Conservation (phyloP, 768 basidiomycete genomes). For the Phaffia tasmanica region DNA sequence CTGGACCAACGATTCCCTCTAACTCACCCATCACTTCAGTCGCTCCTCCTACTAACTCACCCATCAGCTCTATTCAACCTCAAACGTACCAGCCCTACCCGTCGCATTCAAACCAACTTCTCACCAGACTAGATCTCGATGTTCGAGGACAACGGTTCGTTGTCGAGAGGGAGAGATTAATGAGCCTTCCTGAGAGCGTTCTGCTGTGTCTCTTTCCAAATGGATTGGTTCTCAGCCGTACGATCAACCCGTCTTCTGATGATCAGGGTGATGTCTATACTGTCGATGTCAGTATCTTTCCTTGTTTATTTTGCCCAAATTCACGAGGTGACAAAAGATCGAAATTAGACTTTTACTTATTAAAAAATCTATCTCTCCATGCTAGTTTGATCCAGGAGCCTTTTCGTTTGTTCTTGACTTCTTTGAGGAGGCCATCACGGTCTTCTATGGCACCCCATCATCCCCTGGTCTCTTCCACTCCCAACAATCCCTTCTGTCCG, state of each 20-base stretch:
- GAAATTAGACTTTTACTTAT: not conserved
- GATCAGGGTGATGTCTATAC: constrained; percentile 78
- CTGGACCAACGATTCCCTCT: too few relatives aligned
- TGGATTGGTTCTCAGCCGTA: constrained; percentile 82
- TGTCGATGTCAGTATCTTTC: constrained; percentile 69
- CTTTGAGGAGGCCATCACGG: constrained; percentile 75
- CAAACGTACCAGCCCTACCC: constrained; percentile 30
- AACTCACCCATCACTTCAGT: constrained; percentile 38
- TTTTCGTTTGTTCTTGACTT: constrained; percentile 87
- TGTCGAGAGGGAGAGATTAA: constrained; percentile 92
- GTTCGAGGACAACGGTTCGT: constrained; percentile 81
- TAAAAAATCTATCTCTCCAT: constrained; percentile 14
- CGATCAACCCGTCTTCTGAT: constrained; percentile 66
- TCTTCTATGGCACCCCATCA: constrained; percentile 73
- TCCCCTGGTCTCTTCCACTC: constrained; percentile 52
- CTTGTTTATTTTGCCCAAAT: not conserved
- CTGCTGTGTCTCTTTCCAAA: constrained; percentile 94
- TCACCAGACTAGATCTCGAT: constrained; percentile 81
- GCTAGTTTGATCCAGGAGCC: constrained; percentile 91
- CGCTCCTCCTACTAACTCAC: constrained; percentile 32
- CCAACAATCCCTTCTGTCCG: constrained; percentile 34
- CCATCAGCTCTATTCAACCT: constrained; percentile 37
- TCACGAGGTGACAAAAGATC: not conserved
- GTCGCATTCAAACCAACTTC: constrained; percentile 37
- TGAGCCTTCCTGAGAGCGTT: constrained; percentile 96